phyloP scores from a whole-genome alignment of 208 protist genomes.

The Trypanosoma avium region DNA sequence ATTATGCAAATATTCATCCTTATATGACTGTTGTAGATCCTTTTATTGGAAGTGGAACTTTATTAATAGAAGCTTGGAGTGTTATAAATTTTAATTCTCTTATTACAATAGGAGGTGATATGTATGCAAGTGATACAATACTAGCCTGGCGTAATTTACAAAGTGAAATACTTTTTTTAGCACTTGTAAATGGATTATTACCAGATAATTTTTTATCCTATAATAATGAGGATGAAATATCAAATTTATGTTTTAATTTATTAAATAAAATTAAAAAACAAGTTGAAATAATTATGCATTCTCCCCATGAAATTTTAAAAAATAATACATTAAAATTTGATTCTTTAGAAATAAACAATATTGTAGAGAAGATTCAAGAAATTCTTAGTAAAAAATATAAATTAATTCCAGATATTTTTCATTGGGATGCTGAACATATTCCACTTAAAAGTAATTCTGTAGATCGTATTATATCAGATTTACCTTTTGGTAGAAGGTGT shows the following conservation, averaged over 20 bases:
- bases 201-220: not conserved
- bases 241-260: not conserved
- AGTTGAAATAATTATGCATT: too few species aligned
- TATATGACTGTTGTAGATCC: slow-evolving; percentile 35
- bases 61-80: slow-evolving; percentile 33
- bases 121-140: slow-evolving; percentile 13
- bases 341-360: not conserved
- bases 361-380: not conserved
- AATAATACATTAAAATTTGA: not conserved
- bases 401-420: slow-evolving; percentile 9
- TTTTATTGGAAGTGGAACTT: slow-evolving; percentile 35
- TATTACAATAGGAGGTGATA: slow-evolving; percentile 30
- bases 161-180: not conserved
- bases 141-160: slow-evolving; percentile 9
- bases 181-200: slow-evolving; percentile 2
- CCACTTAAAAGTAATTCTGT: slow-evolving; percentile 38
- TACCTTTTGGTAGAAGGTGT: slow-evolving; percentile 68
- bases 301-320: too few species aligned
- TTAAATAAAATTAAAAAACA: not conserved
- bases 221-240: not conserved
- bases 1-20: slow-evolving; percentile 24
- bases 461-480: slow-evolving; percentile 60
- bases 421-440: slow-evolving; percentile 35
- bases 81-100: not conserved
- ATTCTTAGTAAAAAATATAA: not conserved